Conservation (phyloP, 2,329 filamentous ascomycete species). For the Phialocephala subalpina region DNA sequence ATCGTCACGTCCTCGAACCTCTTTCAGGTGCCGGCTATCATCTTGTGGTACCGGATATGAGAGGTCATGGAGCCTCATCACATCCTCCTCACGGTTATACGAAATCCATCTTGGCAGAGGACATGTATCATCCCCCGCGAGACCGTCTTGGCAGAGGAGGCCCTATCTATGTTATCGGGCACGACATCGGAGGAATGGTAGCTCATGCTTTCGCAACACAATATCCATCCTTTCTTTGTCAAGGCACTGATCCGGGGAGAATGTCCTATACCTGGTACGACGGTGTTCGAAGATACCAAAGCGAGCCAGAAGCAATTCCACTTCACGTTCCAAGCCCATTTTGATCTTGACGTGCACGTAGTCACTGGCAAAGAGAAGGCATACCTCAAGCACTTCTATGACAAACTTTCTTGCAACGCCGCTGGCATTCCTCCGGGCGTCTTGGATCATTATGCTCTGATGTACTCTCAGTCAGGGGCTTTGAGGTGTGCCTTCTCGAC, state of each 20-base stretch:
- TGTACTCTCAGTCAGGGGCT: neutral
- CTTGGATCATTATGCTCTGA: neutral
- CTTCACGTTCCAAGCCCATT: neutral
- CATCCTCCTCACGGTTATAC: neutral
- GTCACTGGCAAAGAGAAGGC: neutral
- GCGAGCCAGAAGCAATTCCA: neutral
- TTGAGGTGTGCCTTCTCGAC: neutral
- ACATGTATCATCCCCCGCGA: neutral
- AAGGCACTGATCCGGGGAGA: neutral
- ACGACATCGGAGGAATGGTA: conserved; percentile 6
- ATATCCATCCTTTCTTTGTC: neutral
- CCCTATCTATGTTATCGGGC: neutral
- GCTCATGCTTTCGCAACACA: neutral
- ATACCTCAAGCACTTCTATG: neutral
- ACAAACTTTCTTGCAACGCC: neutral
- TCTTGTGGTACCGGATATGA: neutral
- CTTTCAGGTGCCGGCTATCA: neutral
- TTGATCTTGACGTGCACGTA: neutral
- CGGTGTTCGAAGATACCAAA: neutral
- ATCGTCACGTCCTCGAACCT: neutral
- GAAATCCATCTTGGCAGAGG: neutral
- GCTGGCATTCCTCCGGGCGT: neutral
- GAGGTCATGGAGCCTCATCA: neutral
- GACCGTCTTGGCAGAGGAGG: neutral
- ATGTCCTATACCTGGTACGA: neutral